Conservation (phyloP, 371 early-diverging fungal species). For the Umbelopsis sp. region DNA sequence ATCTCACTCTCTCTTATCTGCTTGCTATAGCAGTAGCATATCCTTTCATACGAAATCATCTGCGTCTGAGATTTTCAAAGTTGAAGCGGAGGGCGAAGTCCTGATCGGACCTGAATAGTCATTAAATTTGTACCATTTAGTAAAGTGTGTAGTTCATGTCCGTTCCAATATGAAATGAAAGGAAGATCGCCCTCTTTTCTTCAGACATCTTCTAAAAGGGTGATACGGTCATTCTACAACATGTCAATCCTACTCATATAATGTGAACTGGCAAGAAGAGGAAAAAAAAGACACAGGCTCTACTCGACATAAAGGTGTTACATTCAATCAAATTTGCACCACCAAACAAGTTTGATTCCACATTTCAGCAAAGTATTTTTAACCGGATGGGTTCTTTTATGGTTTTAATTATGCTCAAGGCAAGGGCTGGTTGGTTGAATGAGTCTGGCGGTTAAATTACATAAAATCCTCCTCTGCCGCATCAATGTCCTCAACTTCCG, state of each 20-base stretch:
- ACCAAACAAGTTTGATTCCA: slow-evolving; percentile 2
- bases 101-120: neutral
- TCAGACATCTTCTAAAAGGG: neutral
- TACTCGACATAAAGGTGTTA: neutral
- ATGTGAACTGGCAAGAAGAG: neutral
- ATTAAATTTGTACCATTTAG: neutral
- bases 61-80: neutral
- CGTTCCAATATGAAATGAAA: neutral
- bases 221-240: neutral
- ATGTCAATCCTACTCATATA: neutral
- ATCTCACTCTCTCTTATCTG: too few relatives aligned
- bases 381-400: neutral
- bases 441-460: slow-evolving; percentile 37
- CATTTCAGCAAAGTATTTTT: neutral
- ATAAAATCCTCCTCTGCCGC: slow-evolving; percentile 79
- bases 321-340: slow-evolving; percentile 15
- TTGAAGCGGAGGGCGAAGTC: neutral
- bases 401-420: neutral
- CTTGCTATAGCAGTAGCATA: too few relatives aligned
- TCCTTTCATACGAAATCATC: neutral
- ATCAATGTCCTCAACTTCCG: slow-evolving; percentile 57
- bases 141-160: neutral
- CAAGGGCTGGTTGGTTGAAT: too few relatives aligned
- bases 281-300: neutral
- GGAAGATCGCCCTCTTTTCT: neutral